These are phyloP conservation scores for Trichosporon ovoides DNA, from an alignment of 1,284 basidiomycete genomes.

Conservation along the genomic window DNA sequence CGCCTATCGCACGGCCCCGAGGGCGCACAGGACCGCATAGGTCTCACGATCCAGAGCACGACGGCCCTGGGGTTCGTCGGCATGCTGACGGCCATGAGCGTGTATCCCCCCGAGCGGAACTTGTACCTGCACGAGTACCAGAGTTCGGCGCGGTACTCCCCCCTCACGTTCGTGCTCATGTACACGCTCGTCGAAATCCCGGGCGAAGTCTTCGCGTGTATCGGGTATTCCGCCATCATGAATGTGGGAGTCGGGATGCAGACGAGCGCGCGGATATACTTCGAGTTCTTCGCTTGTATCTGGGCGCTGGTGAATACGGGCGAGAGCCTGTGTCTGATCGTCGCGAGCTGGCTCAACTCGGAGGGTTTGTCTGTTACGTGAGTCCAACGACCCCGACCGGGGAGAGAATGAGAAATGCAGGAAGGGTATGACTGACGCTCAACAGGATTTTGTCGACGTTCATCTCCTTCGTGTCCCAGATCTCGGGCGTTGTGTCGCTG, in stretches of 20 bases:
- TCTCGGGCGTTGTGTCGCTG: conserved; percentile 49
- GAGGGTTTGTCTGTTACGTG: conserved; percentile 39
- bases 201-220: conserved; percentile 41
- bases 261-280: conserved; percentile 47
- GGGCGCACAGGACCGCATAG: conserved; percentile 50
- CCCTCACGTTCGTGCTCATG: conserved; percentile 48
- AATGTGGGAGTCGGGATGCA: conserved; percentile 50
- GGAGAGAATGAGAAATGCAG: too few relatives aligned
- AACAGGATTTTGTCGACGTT: conserved; percentile 47
- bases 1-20: conserved; percentile 43
- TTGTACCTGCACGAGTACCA: conserved; percentile 50
- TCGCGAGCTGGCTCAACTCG: conserved; percentile 34
- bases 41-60: conserved; percentile 41
- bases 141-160: conserved; percentile 47
- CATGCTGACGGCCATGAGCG: conserved; percentile 48
- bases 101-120: conserved; percentile 50
- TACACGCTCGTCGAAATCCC: conserved; percentile 50
- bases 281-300: conserved; percentile 48
- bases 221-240: conserved; percentile 42
- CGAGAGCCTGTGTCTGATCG: conserved; percentile 43
- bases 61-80: conserved; percentile 44
- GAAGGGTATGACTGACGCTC: too few relatives aligned
- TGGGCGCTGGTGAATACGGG: conserved; percentile 48
- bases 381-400: conserved; percentile 32
- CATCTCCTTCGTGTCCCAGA: conserved; percentile 38